A percentile compares a stretch with the other conserved stretches of the same genome.
Conservation (phyloP, 2,329 filamentous ascomycete genomes). For the Fusarium nematophilum region DNA sequence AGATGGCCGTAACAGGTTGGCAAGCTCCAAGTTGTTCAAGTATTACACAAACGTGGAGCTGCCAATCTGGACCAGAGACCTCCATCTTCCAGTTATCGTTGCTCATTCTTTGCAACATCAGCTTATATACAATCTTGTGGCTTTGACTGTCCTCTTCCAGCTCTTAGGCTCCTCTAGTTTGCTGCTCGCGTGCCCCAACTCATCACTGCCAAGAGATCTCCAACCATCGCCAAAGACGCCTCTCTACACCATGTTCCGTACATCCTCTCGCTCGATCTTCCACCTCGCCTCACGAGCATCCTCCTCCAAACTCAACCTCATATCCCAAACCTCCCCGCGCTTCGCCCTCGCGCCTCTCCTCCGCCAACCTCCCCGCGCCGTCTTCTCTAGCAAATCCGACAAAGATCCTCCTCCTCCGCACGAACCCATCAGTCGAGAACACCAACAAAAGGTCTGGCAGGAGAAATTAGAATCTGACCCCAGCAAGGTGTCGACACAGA, state of each 20-base stretch:
- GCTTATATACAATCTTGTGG: not conserved
- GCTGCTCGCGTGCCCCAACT: constrained; percentile 10
- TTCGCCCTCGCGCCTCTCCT: constrained; percentile 21
- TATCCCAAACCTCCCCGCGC: constrained; percentile 9
- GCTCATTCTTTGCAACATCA: no score
- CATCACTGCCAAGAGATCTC: constrained; percentile 4
- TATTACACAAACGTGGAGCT: no score
- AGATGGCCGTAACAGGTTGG: no score
- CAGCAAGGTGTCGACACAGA: constrained; percentile 69
- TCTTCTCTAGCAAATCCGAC: constrained; percentile 43
- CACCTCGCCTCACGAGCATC: constrained; percentile 34
- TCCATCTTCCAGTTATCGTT: not conserved
- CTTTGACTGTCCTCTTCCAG: not conserved
- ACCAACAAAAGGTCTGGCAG: constrained; percentile 65
- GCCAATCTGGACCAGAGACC: no score
- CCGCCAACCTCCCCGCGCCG: constrained; percentile 30
- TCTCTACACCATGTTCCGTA: constrained; percentile 46
- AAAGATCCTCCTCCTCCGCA: constrained; percentile 39
- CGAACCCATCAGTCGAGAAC: constrained; percentile 61
- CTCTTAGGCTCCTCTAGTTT: not conserved
- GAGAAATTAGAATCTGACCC: constrained; percentile 70
- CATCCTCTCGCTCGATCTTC: constrained; percentile 39
- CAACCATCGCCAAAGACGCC: not conserved
- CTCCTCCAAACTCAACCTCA: not conserved
- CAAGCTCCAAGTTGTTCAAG: no score